These are phyloP conservation scores for Delphinella strobiligena DNA, from an alignment of 2,329 filamentous ascomycete species.

Conservation along the genomic window DNA sequence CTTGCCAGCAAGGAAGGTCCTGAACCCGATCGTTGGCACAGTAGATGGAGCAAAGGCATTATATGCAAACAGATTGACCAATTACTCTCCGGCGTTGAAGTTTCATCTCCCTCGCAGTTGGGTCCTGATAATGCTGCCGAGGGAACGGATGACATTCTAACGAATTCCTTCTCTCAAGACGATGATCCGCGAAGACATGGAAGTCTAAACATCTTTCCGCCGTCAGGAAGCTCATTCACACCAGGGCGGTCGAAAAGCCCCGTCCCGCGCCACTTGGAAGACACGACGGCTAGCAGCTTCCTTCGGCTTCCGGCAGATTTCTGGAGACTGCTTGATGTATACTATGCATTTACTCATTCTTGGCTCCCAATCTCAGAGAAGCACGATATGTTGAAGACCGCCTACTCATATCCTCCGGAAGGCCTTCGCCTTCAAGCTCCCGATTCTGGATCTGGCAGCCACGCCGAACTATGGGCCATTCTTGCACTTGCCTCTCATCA, in stretches of 20 bases:
- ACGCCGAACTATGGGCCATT: neutral
- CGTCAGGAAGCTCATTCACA: neutral
- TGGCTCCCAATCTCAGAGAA: conserved; percentile 67
- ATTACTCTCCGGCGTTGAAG: conserved; percentile 38
- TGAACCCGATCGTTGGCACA: conserved; percentile 46
- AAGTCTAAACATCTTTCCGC: neutral
- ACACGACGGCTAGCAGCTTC: neutral
- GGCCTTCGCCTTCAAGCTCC: neutral
- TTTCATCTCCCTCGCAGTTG: conserved; percentile 4
- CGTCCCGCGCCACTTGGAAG: neutral
- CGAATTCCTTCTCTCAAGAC: neutral
- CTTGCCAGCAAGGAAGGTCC: conserved; percentile 35
- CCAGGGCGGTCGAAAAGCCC: no score
- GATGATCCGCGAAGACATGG: neutral
- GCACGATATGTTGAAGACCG: conserved; percentile 45
- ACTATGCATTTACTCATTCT: conserved; percentile 62
- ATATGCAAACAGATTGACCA: conserved; percentile 52
- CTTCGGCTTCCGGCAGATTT: conserved; percentile 39
- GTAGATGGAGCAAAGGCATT: conserved; percentile 50
- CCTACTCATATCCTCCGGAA: conserved; percentile 37
- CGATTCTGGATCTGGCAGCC: neutral
- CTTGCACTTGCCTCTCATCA: neutral
- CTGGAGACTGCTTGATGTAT: conserved; percentile 55
- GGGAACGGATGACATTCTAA: neutral
- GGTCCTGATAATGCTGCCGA: neutral